Evolutionary conservation across 306 rosid species (phyloP).

Genomic region (Prunus mongolica): DNA sequence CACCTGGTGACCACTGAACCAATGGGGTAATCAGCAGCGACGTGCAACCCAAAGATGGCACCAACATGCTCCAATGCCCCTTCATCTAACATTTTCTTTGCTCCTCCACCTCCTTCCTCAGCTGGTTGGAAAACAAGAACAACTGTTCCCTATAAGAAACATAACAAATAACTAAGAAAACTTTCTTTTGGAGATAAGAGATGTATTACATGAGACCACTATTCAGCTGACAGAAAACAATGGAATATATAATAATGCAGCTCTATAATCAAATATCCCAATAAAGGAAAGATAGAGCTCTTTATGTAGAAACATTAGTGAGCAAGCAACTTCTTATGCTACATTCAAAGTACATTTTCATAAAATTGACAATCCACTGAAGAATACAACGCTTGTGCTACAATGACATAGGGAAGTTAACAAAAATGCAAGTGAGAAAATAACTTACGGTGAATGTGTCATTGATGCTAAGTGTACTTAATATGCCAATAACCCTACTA

Average conservation of each 20-base stretch:
- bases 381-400: neutral
- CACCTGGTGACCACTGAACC: slow-evolving; percentile 60
- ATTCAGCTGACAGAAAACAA: neutral
- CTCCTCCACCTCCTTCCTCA: slow-evolving; percentile 92
- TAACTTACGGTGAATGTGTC: too few relatives aligned
- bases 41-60: slow-evolving; percentile 77
- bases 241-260: too few relatives aligned
- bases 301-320: neutral
- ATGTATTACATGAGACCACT: neutral
- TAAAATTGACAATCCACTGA: neutral
- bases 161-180: neutral
- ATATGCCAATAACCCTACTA: neutral
- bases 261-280: too few relatives aligned
- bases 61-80: slow-evolving; percentile 57
- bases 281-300: neutral
- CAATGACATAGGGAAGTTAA: neutral
- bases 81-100: slow-evolving; percentile 58
- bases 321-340: neutral
- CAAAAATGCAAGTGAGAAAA: too few relatives aligned
- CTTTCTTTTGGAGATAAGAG: neutral
- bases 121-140: slow-evolving; percentile 96
- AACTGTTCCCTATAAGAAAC: slow-evolving; percentile 62
- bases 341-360: neutral
- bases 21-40: slow-evolving; percentile 22
- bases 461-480: neutral